These are phyloP conservation scores for Kazachstania taianensis DNA, from an alignment of 805 yeast genomes.

Conservation along the genomic window DNA sequence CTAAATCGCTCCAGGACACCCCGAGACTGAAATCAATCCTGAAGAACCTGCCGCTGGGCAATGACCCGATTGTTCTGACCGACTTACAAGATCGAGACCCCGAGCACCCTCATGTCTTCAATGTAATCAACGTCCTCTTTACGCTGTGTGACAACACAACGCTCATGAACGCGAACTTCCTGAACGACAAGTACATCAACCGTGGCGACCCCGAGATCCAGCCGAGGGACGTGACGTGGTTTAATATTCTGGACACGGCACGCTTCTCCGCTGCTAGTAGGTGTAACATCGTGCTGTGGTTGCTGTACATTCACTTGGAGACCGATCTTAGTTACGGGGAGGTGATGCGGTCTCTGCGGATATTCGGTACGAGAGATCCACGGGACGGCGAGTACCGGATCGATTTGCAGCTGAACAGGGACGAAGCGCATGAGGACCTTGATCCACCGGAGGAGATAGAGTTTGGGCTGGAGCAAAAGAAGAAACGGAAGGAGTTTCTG, in stretches of 20 bases:
- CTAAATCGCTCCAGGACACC: slow-evolving; percentile 85
- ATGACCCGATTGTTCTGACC: slow-evolving; percentile 32
- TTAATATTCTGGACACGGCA: slow-evolving; percentile 62
- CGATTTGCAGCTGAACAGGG: slow-evolving; percentile 9
- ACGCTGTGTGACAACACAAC: slow-evolving; percentile 56
- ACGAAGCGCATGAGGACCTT: slow-evolving; percentile 15
- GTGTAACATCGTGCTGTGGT: slow-evolving; percentile 71
- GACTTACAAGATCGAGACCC: slow-evolving; percentile 51
- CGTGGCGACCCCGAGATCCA: not conserved
- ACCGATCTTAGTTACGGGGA: slow-evolving; percentile 49
- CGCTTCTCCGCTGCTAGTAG: slow-evolving; percentile 53
- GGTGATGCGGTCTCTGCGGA: slow-evolving; percentile 24
- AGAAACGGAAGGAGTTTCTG: slow-evolving; percentile 21
- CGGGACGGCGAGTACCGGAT: slow-evolving; percentile 1
- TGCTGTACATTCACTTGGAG: slow-evolving; percentile 70
- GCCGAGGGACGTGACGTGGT: slow-evolving; percentile 38
- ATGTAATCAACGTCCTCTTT: slow-evolving; percentile 70
- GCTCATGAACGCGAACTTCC: slow-evolving; percentile 33
- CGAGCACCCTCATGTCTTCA: slow-evolving; percentile 34
- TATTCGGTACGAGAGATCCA: slow-evolving; percentile 10
- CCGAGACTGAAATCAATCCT: slow-evolving; percentile 84
- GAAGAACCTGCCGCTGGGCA: slow-evolving; percentile 36
- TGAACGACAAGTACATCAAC: slow-evolving; percentile 16
- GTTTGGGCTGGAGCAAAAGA: slow-evolving; percentile 21
- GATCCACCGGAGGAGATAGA: slow-evolving; percentile 23